Evolutionary conservation across 2,329 filamentous ascomycete species (phyloP).

Genomic region (Xylaria sp.): DNA sequence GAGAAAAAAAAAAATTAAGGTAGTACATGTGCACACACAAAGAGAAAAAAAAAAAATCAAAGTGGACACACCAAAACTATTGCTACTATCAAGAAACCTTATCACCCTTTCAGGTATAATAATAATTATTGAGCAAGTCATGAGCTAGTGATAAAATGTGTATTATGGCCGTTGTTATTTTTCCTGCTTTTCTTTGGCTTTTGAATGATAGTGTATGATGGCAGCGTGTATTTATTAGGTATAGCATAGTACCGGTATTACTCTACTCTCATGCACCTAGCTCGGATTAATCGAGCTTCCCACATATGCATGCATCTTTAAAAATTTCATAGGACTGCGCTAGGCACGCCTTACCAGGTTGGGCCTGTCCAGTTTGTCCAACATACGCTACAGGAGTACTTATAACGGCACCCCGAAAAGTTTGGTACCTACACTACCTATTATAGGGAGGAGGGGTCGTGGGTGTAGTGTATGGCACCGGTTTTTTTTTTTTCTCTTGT

Average conservation of each 20-base stretch:
- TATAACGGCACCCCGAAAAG: constrained; percentile 15
- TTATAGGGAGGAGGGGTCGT: constrained; percentile 4
- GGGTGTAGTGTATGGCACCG: neutral
- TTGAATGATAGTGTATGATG: neutral
- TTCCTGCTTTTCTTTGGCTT: too few relatives aligned
- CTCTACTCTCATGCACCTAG: neutral
- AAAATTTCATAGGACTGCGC: neutral
- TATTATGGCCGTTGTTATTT: neutral
- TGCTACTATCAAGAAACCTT: neutral
- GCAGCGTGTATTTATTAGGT: neutral
- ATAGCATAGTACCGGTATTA: neutral
- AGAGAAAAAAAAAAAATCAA: neutral
- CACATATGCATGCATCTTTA: constrained; percentile 8
- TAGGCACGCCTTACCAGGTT: constrained; percentile 5
- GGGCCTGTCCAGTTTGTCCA: neutral
- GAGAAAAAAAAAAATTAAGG: neutral
- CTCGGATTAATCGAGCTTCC: constrained; percentile 7
- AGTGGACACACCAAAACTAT: neutral
- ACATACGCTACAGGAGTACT: neutral
- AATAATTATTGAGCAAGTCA: too few relatives aligned
- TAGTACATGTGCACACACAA: neutral
- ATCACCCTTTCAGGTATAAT: neutral
- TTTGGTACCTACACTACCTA: neutral
- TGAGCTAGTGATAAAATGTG: neutral
- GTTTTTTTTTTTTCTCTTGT: too few relatives aligned